Evolutionary conservation across 495 filamentous ascomycete genomes (phyloP), one percentile per base, ranked within the genome.

Genomic region (Tricharina praecox): DNA sequence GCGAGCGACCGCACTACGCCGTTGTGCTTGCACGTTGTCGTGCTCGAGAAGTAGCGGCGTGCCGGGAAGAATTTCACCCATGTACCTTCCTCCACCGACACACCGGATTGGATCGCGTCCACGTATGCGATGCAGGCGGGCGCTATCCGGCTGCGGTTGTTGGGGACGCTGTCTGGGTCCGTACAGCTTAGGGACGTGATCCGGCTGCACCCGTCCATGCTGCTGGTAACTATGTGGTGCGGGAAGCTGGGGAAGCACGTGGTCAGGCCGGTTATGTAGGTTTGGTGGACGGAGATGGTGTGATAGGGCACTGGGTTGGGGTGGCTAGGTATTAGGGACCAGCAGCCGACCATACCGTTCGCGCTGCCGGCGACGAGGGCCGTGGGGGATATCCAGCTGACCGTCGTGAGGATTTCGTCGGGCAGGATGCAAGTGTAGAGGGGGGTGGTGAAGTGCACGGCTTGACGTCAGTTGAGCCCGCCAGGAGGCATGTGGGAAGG

Each of bases 171-270:
- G 54, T 78, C 73, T 3, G 64, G 62, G 23, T 61, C 53, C 0
- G 69, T 66, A 34, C 74, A 65, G 25, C 68, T 51, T 9, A 80
- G 64, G 15, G 74, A 74, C 18, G 72, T 73, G 10, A 81, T 55
- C 13, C 69, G 62, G n/a, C 72, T 64, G 53, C 73, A 67, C 30
- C 79, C 79, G 48, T 75, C 72, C 62, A 75, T 72, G 5, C 70
- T 66, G 28, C 68, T 66, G 3, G 73, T 71, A 37, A 66, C 55
- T 26, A 82, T 41, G 44, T 76, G 58, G 34, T 73, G 59, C 10
- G 79, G 75, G 41, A 70, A 62, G n/a, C 69, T 71, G 3, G 79
- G 79, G 42, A 73, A 78, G 26, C 69, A 71, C 8, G 71, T 72
- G 5, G 64, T 55, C 19, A 82, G 61, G 38, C 65, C 64, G 37